These are phyloP conservation scores for Martiniozyma asiatica DNA, from an alignment of 1,139 yeast genomes.

Conservation along the genomic window DNA sequence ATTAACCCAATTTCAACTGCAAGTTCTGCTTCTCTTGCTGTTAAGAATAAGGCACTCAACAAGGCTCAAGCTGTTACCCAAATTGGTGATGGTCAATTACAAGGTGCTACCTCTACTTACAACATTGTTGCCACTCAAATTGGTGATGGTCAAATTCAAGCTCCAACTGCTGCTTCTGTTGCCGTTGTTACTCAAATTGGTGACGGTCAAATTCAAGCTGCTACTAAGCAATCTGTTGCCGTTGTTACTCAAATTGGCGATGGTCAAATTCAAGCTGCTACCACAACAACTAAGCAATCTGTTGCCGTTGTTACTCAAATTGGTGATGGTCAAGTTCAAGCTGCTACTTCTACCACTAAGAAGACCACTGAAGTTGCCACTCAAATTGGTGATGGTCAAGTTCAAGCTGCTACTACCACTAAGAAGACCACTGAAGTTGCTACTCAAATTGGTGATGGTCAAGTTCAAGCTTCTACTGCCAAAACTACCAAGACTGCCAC, in stretches of 20 bases:
- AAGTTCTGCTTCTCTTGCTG: slow-evolving; percentile 1
- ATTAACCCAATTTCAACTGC: slow-evolving; percentile 38
- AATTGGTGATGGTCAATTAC: slow-evolving; percentile 35
- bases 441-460: too few species aligned
- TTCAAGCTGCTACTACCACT: slow-evolving; percentile 14
- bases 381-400: slow-evolving; percentile 18
- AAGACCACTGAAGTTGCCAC: slow-evolving; percentile 13
- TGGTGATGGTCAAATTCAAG: slow-evolving; percentile 32
- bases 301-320: slow-evolving; percentile 27
- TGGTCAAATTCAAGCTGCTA: slow-evolving; percentile 33
- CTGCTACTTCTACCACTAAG: slow-evolving; percentile 24
- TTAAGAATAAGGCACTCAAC: slow-evolving; percentile 1
- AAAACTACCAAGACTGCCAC: slow-evolving; percentile 19
- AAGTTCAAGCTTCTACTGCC: too few species aligned
- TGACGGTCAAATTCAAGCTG: slow-evolving; percentile 29
- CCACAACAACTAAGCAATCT: too few species aligned
- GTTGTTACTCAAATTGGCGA: slow-evolving; percentile 30
- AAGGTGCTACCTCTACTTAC: too few species aligned
- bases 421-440: too few species aligned
- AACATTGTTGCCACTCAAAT: too few species aligned
- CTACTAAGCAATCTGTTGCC: slow-evolving; percentile 14
- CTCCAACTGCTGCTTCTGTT: slow-evolving; percentile 21
- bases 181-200: slow-evolving; percentile 23
- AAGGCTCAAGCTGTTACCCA: slow-evolving; percentile 25
- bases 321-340: slow-evolving; percentile 36